phyloP scores from a whole-genome alignment of 164 flowering plant genomes.

The Vitis riparia region DNA sequence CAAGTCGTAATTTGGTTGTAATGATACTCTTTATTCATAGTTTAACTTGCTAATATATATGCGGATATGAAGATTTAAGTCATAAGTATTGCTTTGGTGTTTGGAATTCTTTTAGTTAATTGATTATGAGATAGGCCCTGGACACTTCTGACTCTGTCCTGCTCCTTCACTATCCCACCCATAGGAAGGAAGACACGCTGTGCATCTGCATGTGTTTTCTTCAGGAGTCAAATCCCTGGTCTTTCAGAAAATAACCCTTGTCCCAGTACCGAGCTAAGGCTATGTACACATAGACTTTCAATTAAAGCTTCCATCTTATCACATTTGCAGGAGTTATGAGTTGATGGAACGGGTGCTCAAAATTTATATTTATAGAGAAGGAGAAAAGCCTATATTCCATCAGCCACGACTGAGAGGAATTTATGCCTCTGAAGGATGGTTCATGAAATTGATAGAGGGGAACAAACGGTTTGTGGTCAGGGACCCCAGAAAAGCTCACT shows the following conservation, averaged over 20 bases:
- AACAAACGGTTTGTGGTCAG: constrained; percentile 37
- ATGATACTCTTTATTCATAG: too few species aligned
- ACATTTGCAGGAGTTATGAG: constrained; percentile 44
- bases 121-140: too few species aligned
- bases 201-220: not conserved
- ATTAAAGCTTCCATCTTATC: not conserved
- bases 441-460: constrained; percentile 44
- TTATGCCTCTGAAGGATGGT: constrained; percentile 58
- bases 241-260: not conserved
- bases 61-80: too few species aligned
- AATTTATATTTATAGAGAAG: constrained; percentile 55
- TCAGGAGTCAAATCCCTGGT: not conserved
- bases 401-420: constrained; percentile 50
- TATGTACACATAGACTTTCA: not conserved
- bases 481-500: constrained; percentile 45
- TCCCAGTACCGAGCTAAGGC: not conserved
- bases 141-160: too few species aligned
- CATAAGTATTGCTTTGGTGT: too few species aligned
- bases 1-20: too few species aligned
- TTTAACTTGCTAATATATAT: too few species aligned
- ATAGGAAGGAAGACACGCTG: not conserved
- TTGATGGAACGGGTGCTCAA: constrained; percentile 51
- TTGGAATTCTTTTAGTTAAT: too few species aligned
- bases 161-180: too few species aligned
- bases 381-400: constrained; percentile 58